Percentiles rank a stretch among this genome's conserved stretches.
Conservation (phyloP, 1,139 yeast species). For the Yamadazyma jaroonii region DNA sequence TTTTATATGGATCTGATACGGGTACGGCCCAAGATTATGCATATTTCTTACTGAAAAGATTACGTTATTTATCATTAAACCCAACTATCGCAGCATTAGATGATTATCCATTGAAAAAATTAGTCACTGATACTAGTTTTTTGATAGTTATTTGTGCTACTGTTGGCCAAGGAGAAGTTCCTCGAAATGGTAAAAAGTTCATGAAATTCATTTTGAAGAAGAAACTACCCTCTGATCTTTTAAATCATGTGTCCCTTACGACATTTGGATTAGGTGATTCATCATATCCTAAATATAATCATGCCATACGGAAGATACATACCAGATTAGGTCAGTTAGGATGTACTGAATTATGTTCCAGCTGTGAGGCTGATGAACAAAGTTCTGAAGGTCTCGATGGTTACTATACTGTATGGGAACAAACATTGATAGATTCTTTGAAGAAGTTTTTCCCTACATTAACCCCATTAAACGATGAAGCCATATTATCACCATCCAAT, state of each 20-base stretch:
- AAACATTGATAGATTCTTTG: conserved; percentile 44
- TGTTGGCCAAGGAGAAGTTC: conserved; percentile 90
- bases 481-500: conserved; percentile 44
- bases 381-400: conserved; percentile 78
- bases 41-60: conserved; percentile 52
- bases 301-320: conserved; percentile 81
- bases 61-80: conserved; percentile 54
- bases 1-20: conserved; percentile 89
- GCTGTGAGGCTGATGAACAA: conserved; percentile 91
- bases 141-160: conserved; percentile 80
- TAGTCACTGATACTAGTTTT: conserved; percentile 46
- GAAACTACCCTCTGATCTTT: conserved; percentile 61
- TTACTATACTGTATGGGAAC: conserved; percentile 74
- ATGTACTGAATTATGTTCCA: conserved; percentile 62
- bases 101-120: conserved; percentile 52
- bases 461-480: conserved; percentile 31
- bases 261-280: conserved; percentile 95
- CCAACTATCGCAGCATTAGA: conserved; percentile 59
- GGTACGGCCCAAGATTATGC: conserved; percentile 93
- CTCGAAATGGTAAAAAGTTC: conserved; percentile 67
- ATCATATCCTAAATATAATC: conserved; percentile 81
- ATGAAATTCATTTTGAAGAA: conserved; percentile 72
- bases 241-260: conserved; percentile 62
- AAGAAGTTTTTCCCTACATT: conserved; percentile 32
- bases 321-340: conserved; percentile 78